Conservation (phyloP, 345 rosid genomes). For the Brassica napus region Da-Ae NC_063449.1:7560001-7560500, state of each 20-base stretch:
- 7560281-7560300: slow-evolving; percentile 26
- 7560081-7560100: slow-evolving; percentile 58
- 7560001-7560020: not conserved
- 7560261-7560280: slow-evolving; percentile 56
- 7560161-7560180: slow-evolving; percentile 83
- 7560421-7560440: slow-evolving; percentile 79
- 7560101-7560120: slow-evolving; percentile 89
- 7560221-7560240: slow-evolving; percentile 56
- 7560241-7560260: slow-evolving; percentile 49
- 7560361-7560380: slow-evolving; percentile 69
- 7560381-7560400: slow-evolving; percentile 76
- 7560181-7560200: slow-evolving; percentile 61
- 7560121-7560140: slow-evolving; percentile 75
- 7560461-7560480: slow-evolving; percentile 95
- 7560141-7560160: slow-evolving; percentile 55
- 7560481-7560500: slow-evolving; percentile 66
- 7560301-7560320: slow-evolving; percentile 42
- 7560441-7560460: slow-evolving; percentile 93
- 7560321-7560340: slow-evolving; percentile 47
- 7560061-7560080: slow-evolving; percentile 22
- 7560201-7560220: slow-evolving; percentile 55
- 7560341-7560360: slow-evolving; percentile 12
- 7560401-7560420: slow-evolving; percentile 72
- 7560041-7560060: not conserved
- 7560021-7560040: slow-evolving; percentile 1